Evolutionary conservation across 495 filamentous ascomycete genomes (phyloP), one percentile per base, ranked within the genome.

Genomic region (Friedmanniomyces simplex): DNA sequence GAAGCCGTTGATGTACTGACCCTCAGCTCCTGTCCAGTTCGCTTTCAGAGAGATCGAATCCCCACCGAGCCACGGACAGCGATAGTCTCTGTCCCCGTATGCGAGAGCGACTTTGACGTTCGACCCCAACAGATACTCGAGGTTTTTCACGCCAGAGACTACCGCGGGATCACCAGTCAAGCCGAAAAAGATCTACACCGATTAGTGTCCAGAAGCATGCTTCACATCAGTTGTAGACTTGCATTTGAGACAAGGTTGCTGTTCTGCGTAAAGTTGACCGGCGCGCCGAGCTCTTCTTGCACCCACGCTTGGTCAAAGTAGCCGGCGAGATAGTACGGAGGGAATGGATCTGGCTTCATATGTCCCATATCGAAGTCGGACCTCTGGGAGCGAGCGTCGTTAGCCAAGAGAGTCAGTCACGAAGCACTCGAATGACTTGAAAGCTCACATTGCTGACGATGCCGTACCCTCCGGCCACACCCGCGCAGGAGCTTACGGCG

Each of bases 71-170:
- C 68, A 71, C 32, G 68, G 68, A 54, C 68, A 71, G 20, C 58
- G 52, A 46, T 62, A 60, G 62, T 71, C 66, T 20, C 61, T 48
- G 51, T 71, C 67, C 20, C 68, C 67, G 43, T 65, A 66, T 10
- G 65, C 79, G 12, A 73, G 52, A 13, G 68, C 63, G 34, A 73
- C 70, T 50, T 69, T 71, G 57, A 74, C 65, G 32, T 79, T 79
- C 5, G 66, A 52, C 22, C 72, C 67, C 39, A 84, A 70, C 13
- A 84, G 72, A 37, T 71, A 67, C 18, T 74, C 77, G 30, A 84
- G 47, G 37, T 66, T 61, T 8, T 57, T 52, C 10, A 69, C 21
- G 16, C 57, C 52, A 2, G 51, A 56, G 3, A 57, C 65, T 2
- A 59, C 54, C 8, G 57, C 34, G 14, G 30, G 30, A 41, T 71